Base-by-base conservation (phyloP, 805 yeast genomes). In the Lipomyces sp. region DNA sequence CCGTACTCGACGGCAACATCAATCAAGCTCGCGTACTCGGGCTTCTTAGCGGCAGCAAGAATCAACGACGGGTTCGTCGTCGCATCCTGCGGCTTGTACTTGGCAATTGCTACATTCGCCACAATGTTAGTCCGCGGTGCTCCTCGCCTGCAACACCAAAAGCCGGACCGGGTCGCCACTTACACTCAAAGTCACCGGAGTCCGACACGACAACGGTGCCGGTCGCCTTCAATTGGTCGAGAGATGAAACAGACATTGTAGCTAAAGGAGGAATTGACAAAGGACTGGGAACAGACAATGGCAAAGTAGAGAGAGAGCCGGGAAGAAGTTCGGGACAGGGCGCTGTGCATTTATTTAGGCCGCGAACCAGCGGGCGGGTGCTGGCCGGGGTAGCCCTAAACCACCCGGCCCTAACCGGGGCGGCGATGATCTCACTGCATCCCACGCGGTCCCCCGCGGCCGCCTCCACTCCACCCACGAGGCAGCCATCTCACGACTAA, bases 51-150 rank as follows among this genome's bases (percentile, higher is more conserved):
- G 53, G 98, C 98, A 60, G 98, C 98, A 65, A 93, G 77, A 66
- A 93, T 91, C 76, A 93, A 79, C 39, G 98, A 89, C 62, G 98
- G 98, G 79, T 93, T 93, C 70, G 98, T 93, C 64, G 98, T 93
- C 62, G 98, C 96, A 74, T 93, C 98, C 78, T 93, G 98, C 62
- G 98, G 98, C 65, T 93, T 87, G 78, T 85, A 93, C 74, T 90
- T 88, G 69, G 96, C 96, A 70, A 93, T 93, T 60, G 93, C 68
- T 54, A 45, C 42, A 10, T 39, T 40, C n/a, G n/a, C n/a, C 43
- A 40, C 3, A 22, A 24, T 18, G 14, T 31, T 3, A 23, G 19
- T 26, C 14, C n/a, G 34, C n/a, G 7, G 22, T 13, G 34, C 11
- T 11, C 42, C 10, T 3, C 14, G 18, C 19, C 16, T n/a, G n/a